These are phyloP conservation scores for Acrasis kona DNA, from an alignment of 78 protist genomes.

Conservation along the genomic window DNA sequence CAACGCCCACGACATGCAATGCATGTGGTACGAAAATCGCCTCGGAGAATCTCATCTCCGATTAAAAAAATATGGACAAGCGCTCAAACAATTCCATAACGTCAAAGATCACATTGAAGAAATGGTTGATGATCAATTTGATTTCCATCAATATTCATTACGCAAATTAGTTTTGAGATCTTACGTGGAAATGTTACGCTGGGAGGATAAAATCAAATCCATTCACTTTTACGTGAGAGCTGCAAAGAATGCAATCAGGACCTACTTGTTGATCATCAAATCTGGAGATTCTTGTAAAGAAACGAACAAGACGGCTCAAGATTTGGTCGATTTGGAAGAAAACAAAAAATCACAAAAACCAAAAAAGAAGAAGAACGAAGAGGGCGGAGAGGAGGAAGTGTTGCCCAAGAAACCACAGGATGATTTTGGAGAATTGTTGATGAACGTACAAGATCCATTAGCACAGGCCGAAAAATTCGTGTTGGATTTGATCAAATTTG, in stretches of 20 bases:
- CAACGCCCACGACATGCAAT: slow-evolving; percentile 12
- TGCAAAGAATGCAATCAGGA: background rate
- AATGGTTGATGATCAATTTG: slow-evolving; percentile 85
- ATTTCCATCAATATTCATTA: slow-evolving; percentile 84
- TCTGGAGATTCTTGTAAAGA: background rate
- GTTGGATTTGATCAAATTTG: background rate
- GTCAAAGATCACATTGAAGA: slow-evolving; percentile 73
- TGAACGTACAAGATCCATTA: background rate
- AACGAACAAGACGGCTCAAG: background rate
- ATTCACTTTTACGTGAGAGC: slow-evolving; percentile 6
- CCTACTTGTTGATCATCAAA: slow-evolving; percentile 1
- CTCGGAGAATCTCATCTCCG: background rate
- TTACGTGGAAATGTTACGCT: slow-evolving; percentile 39
- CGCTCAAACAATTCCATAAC: slow-evolving; percentile 45
- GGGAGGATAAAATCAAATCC: background rate
- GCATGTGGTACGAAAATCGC: slow-evolving; percentile 2
- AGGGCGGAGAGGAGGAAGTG: background rate
- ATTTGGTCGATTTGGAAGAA: background rate
- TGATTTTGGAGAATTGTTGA: background rate
- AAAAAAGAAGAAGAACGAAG: slow-evolving; percentile 5
- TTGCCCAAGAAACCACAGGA: slow-evolving; percentile 5
- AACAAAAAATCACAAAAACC: background rate
- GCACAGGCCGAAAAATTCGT: slow-evolving; percentile 2
- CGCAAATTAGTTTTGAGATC: slow-evolving; percentile 80
- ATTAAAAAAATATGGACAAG: slow-evolving; percentile 31